A percentile compares a stretch with the other conserved stretches of the same genome.
phyloP scores from a whole-genome alignment of 2,329 filamentous ascomycete species.

The Ceratocystiopsis sp. region DNA sequence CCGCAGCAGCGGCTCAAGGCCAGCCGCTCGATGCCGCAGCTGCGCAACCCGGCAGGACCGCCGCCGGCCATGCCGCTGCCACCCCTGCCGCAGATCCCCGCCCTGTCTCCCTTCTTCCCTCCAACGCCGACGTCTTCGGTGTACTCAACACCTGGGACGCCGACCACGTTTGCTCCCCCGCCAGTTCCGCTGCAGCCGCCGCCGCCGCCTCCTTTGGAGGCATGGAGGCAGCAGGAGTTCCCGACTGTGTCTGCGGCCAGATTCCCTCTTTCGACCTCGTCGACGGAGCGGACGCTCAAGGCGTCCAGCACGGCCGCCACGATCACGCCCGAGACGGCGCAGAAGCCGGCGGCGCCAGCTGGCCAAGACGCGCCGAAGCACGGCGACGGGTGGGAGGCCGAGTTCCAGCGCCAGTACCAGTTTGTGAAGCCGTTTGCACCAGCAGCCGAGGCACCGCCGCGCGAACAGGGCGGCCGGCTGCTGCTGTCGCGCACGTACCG shows the following conservation, averaged over 20 bases:
- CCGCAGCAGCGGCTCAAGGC: slow-evolving; percentile 3
- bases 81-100: slow-evolving; percentile 4
- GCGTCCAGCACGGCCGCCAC: not conserved
- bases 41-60: slow-evolving; percentile 2
- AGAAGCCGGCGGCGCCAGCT: no score
- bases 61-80: slow-evolving; percentile 6
- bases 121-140: not conserved
- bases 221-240: no score
- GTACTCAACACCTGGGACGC: not conserved
- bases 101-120: slow-evolving; percentile 2
- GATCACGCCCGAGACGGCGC: not conserved
- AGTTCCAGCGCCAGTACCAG: slow-evolving; percentile 6
- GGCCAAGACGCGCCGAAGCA: no score
- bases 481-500: slow-evolving; percentile 4
- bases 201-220: slow-evolving; percentile 1
- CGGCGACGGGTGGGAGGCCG: slow-evolving; percentile 1
- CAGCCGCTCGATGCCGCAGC: slow-evolving; percentile 8
- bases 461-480: not conserved
- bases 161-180: not conserved
- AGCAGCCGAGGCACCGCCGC: not conserved
- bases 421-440: slow-evolving; percentile 6
- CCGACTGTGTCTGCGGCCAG: no score
- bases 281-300: not conserved
- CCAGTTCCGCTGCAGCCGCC: not conserved
- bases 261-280: not conserved